A percentile compares a stretch with the other conserved stretches of the same genome.
Conservation (phyloP, 2,329 filamentous ascomycete genomes). For the Aspergillus ruber region DNA sequence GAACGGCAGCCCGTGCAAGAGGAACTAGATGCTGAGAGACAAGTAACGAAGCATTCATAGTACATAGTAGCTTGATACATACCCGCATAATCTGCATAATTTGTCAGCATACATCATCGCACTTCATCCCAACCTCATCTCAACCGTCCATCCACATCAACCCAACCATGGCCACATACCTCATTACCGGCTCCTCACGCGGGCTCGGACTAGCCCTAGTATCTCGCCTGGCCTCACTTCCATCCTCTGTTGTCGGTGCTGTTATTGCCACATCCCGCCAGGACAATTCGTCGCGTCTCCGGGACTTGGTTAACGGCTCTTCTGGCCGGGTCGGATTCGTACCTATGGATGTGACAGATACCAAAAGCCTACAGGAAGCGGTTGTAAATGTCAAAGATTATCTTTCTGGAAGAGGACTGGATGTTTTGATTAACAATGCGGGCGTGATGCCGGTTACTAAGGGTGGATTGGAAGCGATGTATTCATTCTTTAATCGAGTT, state of each 20-base stretch:
- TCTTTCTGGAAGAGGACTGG: slow-evolving; percentile 36
- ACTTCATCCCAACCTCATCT: background rate
- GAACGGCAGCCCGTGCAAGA: background rate
- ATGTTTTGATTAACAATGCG: slow-evolving; percentile 45
- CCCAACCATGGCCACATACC: slow-evolving; percentile 28
- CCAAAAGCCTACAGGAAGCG: slow-evolving; percentile 29
- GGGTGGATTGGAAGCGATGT: slow-evolving; percentile 20
- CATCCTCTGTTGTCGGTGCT: slow-evolving; percentile 28
- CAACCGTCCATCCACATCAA: background rate
- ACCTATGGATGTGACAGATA: slow-evolving; percentile 33
- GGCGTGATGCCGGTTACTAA: slow-evolving; percentile 21
- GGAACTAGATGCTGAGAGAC: background rate
- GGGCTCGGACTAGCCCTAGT: slow-evolving; percentile 33
- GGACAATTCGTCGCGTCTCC: slow-evolving; percentile 24
- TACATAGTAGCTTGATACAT: background rate
- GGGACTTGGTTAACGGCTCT: slow-evolving; percentile 29
- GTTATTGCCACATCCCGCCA: slow-evolving; percentile 39
- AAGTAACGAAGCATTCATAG: background rate
- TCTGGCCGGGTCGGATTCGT: slow-evolving; percentile 31
- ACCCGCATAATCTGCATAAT: background rate
- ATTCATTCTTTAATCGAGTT: background rate
- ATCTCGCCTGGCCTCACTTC: slow-evolving; percentile 23
- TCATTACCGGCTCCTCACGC: slow-evolving; percentile 32
- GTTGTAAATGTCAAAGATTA: slow-evolving; percentile 25
- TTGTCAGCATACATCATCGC: background rate